A percentile compares a stretch with the other conserved stretches of the same genome.
These are phyloP conservation scores for Rubia tinctorum DNA, from an alignment of 305 asterid species.

Conservation along the genomic window DNA sequence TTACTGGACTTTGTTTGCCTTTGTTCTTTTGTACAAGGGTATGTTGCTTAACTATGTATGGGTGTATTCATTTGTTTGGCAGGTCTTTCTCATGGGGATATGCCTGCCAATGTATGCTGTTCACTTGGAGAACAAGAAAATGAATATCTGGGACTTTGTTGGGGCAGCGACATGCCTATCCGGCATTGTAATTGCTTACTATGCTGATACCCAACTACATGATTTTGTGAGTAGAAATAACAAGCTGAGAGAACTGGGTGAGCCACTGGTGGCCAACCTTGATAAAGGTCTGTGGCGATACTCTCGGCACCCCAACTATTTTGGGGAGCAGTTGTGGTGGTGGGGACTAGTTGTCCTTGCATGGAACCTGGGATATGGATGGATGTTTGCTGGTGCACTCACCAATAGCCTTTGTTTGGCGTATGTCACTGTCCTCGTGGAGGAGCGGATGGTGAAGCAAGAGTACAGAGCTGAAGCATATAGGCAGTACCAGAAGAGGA, in stretches of 20 bases:
- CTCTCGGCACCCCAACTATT: constrained; percentile 88
- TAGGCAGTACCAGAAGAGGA: constrained; percentile 53
- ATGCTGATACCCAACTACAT: constrained; percentile 76
- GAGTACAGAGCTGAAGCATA: constrained; percentile 72
- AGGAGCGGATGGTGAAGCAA: constrained; percentile 69
- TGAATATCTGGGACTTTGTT: constrained; percentile 54
- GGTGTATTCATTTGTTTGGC: constrained; percentile 12
- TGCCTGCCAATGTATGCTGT: constrained; percentile 70
- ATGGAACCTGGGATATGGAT: constrained; percentile 63
- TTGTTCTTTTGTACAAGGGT: not conserved
- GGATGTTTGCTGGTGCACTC: constrained; percentile 67
- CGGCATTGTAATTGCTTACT: constrained; percentile 59
- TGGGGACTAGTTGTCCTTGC: constrained; percentile 77
- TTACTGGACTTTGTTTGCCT: not conserved
- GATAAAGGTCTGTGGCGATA: constrained; percentile 74
- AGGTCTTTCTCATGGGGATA: constrained; percentile 79
- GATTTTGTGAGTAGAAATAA: constrained; percentile 50
- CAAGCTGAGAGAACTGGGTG: constrained; percentile 41
- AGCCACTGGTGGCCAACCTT: constrained; percentile 53
- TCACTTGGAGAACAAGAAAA: constrained; percentile 45
- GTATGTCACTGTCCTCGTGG: constrained; percentile 81
- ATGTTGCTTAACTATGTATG: not conserved
- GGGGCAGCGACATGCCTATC: constrained; percentile 54
- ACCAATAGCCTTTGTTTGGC: constrained; percentile 72
- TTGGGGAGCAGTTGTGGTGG: constrained; percentile 99